Evolutionary conservation across 495 filamentous ascomycete species (phyloP).

Genomic region (Xylaria scruposa): DNA sequence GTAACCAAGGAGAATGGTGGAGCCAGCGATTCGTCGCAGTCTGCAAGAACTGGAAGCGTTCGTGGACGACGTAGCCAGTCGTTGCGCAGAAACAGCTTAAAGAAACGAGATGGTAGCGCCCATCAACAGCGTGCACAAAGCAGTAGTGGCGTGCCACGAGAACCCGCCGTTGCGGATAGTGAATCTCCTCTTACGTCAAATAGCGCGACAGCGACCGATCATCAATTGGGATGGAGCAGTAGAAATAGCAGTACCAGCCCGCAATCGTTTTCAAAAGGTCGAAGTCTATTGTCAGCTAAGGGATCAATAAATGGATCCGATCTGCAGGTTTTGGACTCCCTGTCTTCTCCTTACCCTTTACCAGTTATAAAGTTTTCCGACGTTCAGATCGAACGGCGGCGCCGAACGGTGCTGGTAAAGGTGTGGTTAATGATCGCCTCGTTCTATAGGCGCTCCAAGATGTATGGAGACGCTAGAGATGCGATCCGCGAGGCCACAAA

Average conservation of each 20-base stretch:
- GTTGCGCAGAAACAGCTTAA: constrained; percentile 49
- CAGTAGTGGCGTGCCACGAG: constrained; percentile 39
- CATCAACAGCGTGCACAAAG: constrained; percentile 47
- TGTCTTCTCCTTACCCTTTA: constrained; percentile 41
- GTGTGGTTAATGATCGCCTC: constrained; percentile 90
- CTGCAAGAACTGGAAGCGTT: constrained; percentile 43
- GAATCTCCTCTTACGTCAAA: constrained; percentile 49
- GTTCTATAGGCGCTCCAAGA: constrained; percentile 81
- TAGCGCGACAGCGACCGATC: constrained; percentile 36
- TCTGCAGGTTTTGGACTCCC: constrained; percentile 34
- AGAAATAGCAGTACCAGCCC: constrained; percentile 36
- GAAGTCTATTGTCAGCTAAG: constrained; percentile 38
- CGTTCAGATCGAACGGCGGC: constrained; percentile 60
- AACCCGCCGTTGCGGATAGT: constrained; percentile 44
- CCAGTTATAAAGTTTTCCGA: constrained; percentile 58
- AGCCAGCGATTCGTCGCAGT: constrained; percentile 38
- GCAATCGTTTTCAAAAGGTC: constrained; percentile 39
- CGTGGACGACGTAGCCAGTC: constrained; percentile 51
- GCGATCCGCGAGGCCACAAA: constrained; percentile 83
- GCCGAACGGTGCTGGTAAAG: constrained; percentile 68
- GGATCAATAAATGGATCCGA: constrained; percentile 34
- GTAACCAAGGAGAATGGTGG: constrained; percentile 48
- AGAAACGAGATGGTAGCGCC: constrained; percentile 51
- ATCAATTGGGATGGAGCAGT: constrained; percentile 43
- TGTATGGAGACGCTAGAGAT: constrained; percentile 76